phyloP scores from a whole-genome alignment of 2,329 filamentous ascomycete species.

The Aspergillus novofumigatus region DNA sequence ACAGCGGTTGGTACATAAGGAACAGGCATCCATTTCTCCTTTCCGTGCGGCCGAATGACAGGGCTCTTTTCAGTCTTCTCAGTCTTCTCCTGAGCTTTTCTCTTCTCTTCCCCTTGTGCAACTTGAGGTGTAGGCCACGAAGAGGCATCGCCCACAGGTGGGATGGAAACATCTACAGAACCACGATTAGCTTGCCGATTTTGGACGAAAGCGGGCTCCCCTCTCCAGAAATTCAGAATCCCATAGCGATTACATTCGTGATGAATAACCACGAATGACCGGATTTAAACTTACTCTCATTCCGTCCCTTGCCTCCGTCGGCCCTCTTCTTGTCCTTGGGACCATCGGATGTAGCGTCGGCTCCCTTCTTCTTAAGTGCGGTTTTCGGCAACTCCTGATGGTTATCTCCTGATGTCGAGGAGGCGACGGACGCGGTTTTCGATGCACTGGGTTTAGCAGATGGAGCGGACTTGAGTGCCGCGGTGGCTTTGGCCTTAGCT shows the following conservation, averaged over 20 bases:
- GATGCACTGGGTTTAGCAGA: conserved; percentile 19
- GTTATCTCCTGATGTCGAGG: conserved; percentile 29
- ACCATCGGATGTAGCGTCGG: conserved; percentile 21
- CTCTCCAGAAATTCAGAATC: not conserved
- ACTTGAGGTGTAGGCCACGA: conserved; percentile 90
- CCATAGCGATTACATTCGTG: not conserved
- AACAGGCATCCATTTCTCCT: conserved; percentile 81
- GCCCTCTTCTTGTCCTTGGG: conserved; percentile 35
- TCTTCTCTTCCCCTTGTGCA: conserved; percentile 70
- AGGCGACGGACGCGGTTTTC: conserved; percentile 22
- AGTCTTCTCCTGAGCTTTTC: conserved; percentile 63
- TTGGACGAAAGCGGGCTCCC: conserved; percentile 9
- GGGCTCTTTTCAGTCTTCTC: conserved; percentile 56
- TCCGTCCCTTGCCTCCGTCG: conserved; percentile 39
- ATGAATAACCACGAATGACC: not conserved
- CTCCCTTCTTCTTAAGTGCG: conserved; percentile 38
- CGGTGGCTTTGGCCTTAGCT: conserved; percentile 45
- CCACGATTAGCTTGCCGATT: conserved; percentile 11
- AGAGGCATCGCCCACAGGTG: conserved; percentile 69
- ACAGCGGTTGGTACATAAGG: conserved; percentile 78
- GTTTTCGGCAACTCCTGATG: conserved; percentile 41
- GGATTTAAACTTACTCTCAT: conserved; percentile 26
- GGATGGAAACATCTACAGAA: conserved; percentile 40
- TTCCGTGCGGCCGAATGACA: conserved; percentile 56
- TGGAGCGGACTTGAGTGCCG: conserved; percentile 22